Percentiles rank a stretch among this genome's conserved stretches.
Conservation (phyloP, 345 rosid species). For the Gossypium thurberi region DNA sequence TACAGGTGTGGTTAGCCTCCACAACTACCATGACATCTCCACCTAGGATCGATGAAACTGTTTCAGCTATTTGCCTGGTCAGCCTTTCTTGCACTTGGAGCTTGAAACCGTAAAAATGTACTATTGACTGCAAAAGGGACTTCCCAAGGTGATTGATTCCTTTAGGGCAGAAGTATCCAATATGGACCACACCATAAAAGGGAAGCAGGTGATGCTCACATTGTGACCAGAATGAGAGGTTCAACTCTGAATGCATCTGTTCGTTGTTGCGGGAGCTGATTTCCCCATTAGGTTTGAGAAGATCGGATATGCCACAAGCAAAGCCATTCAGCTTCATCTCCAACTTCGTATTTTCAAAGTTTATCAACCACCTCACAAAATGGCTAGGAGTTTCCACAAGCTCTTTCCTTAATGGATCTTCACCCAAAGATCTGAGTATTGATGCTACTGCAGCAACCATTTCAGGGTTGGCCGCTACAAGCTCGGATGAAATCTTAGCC, state of each 20-base stretch:
- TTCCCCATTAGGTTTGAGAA: conserved; percentile 32
- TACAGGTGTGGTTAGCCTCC: conserved; percentile 84
- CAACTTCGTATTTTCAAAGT: conserved; percentile 57
- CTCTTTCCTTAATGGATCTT: conserved; percentile 80
- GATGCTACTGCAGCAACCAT: conserved; percentile 71
- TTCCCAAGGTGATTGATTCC: conserved; percentile 42
- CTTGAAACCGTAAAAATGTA: conserved; percentile 83
- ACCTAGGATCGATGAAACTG: conserved; percentile 54
- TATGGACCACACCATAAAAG: conserved; percentile 80
- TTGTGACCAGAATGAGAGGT: conserved; percentile 74
- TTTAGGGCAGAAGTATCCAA: conserved; percentile 56
- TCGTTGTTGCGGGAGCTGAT: conserved; percentile 14
- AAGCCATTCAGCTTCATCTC: conserved; percentile 60
- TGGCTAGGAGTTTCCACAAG: conserved; percentile 71
- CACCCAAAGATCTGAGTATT: conserved; percentile 67
- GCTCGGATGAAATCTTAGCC: conserved; percentile 29
- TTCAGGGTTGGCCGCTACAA: conserved; percentile 32
- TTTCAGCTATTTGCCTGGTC: conserved; percentile 82
- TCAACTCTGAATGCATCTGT: conserved; percentile 54
- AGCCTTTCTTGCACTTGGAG: conserved; percentile 98
- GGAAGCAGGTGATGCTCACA: conserved; percentile 99
- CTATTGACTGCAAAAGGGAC: conserved; percentile 62
- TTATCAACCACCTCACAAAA: conserved; percentile 79
- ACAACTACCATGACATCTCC: conserved; percentile 87
- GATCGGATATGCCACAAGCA: conserved; percentile 23